Percentiles rank a stretch among this genome's conserved stretches.
Evolutionary conservation across 108 stramenopile species (phyloP).

Genomic region (Chaetoceros muelleri): DNA sequence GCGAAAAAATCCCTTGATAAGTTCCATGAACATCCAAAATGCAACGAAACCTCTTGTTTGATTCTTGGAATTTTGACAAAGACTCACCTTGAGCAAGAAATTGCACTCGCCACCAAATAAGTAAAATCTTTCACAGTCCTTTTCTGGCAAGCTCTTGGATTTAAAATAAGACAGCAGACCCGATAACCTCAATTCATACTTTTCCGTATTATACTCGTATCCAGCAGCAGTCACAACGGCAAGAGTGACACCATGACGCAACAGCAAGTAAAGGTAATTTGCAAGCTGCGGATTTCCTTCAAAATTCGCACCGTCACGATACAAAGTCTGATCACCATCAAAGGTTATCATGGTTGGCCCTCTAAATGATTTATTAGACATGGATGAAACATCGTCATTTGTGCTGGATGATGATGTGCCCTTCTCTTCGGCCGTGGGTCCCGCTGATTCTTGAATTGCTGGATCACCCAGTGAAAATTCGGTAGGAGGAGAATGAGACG

Average conservation of each 20-base stretch:
- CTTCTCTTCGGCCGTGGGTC: not conserved
- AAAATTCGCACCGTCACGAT: conserved; percentile 86
- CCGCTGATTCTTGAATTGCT: not conserved
- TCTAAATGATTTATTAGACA: conserved; percentile 18
- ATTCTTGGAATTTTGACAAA: not conserved
- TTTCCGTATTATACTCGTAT: conserved; percentile 78
- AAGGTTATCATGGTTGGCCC: conserved; percentile 81
- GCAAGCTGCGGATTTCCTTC: conserved; percentile 75
- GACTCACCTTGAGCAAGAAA: conserved; percentile 52
- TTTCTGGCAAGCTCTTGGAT: conserved; percentile 33
- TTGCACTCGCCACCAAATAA: conserved; percentile 94
- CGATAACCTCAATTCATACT: conserved; percentile 76
- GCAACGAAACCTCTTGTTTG: not conserved
- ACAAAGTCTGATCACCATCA: conserved; percentile 91
- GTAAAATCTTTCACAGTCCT: conserved; percentile 77
- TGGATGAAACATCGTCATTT: not conserved
- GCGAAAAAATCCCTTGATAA: not conserved
- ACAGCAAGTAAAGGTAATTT: conserved; percentile 51
- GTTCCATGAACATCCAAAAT: not conserved
- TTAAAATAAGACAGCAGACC: conserved; percentile 77
- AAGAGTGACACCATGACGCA: conserved; percentile 73
- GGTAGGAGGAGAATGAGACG: not conserved
- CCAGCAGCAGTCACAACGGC: conserved; percentile 93
- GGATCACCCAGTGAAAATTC: not conserved
- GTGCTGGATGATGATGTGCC: not conserved